These are phyloP conservation scores for Boletus smithii DNA, from an alignment of 1,284 basidiomycete genomes.

Conservation along the genomic window DNA sequence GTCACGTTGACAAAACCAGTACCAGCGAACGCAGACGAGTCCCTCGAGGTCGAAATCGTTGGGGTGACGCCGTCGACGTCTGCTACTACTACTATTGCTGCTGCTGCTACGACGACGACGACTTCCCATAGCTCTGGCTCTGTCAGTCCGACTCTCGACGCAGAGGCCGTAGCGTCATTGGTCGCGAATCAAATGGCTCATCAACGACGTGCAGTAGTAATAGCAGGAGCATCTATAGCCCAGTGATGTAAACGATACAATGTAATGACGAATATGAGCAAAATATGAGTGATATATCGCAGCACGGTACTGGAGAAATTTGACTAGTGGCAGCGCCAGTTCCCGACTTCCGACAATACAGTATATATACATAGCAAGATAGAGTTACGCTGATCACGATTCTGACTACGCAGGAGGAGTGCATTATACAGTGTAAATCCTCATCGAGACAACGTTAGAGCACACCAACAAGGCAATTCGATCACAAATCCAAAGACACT, in stretches of 20 bases:
- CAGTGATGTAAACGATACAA: neutral
- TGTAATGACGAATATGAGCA: neutral
- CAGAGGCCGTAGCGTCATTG: slow-evolving; percentile 25
- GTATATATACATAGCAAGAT: too few relatives aligned
- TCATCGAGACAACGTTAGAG: too few relatives aligned
- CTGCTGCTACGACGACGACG: slow-evolving; percentile 15
- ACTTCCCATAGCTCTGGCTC: slow-evolving; percentile 8
- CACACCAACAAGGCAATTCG: too few relatives aligned
- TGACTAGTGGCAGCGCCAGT: too few relatives aligned
- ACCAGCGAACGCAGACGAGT: slow-evolving; percentile 7
- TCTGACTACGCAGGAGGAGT: too few relatives aligned
- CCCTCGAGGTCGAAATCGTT: slow-evolving; percentile 26
- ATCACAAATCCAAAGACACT: too few relatives aligned
- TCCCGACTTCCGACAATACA: too few relatives aligned
- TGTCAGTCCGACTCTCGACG: slow-evolving; percentile 14
- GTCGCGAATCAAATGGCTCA: slow-evolving; percentile 16
- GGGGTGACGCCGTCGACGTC: slow-evolving; percentile 7
- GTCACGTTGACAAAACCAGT: neutral
- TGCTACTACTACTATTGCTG: neutral
- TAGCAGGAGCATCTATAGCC: neutral
- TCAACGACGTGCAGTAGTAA: neutral
- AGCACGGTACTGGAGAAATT: too few relatives aligned
- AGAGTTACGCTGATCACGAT: too few relatives aligned
- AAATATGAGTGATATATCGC: too few relatives aligned
- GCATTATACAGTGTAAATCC: too few relatives aligned